Evolutionary conservation across 148 eudicot species (phyloP).

Genomic region (Camellia lanceoleosa): DNA sequence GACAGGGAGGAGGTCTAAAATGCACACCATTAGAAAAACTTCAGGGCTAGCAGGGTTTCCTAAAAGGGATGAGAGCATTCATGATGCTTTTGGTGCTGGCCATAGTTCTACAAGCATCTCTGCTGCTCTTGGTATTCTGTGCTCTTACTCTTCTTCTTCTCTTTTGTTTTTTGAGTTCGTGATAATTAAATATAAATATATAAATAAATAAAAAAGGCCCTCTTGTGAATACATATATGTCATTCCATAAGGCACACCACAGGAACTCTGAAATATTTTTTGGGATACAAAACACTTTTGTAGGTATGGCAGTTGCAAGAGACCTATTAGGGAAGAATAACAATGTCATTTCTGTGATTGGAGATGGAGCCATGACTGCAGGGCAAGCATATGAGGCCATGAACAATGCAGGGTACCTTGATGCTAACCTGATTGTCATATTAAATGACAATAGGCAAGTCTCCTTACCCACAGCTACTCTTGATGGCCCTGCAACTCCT

Average conservation of each 20-base stretch:
- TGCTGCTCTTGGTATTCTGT: conserved; percentile 5
- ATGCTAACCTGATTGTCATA: conserved; percentile 64
- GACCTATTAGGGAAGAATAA: conserved; percentile 62
- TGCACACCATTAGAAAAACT: conserved; percentile 5
- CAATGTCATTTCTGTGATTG: conserved; percentile 63
- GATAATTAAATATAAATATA: too few species aligned
- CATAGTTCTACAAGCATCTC: conserved; percentile 58
- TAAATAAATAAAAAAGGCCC: too few species aligned
- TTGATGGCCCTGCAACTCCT: conserved; percentile 74
- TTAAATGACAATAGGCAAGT: conserved; percentile 77
- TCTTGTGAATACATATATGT: too few species aligned
- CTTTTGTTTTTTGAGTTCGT: conserved; percentile 33
- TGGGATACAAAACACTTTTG: too few species aligned
- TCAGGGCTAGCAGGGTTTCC: conserved; percentile 6
- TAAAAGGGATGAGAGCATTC: neutral
- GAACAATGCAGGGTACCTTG: conserved; percentile 73
- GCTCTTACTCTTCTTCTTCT: neutral
- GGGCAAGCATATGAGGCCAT: conserved; percentile 86
- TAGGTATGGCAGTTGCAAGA: conserved; percentile 54
- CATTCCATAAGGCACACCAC: too few species aligned
- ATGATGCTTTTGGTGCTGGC: conserved; percentile 26
- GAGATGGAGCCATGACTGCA: conserved; percentile 87
- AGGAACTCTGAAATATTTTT: too few species aligned
- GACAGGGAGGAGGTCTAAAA: conserved; percentile 3
- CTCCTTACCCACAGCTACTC: conserved; percentile 69